Percentiles rank a stretch among this genome's conserved stretches.
Conservation (phyloP, 2,329 filamentous ascomycete genomes). For the Grosmannia huntii region DNA sequence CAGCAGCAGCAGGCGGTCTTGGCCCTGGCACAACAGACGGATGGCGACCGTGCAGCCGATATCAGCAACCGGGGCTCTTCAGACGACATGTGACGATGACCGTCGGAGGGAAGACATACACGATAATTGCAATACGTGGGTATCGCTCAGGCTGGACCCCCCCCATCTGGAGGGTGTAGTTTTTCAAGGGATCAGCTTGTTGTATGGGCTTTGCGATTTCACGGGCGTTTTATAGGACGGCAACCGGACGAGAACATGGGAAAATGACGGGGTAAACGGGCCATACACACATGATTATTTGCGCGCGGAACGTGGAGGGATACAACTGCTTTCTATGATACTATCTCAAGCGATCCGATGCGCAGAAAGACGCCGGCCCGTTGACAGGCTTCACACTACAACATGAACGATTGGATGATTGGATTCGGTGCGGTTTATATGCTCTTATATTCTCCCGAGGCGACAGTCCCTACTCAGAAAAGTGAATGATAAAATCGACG, state of each 20-base stretch:
- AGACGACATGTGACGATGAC: neutral
- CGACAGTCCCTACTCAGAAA: neutral
- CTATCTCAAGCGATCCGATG: neutral
- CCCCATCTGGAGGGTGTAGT: too few relatives aligned
- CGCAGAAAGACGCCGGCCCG: neutral
- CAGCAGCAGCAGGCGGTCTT: neutral
- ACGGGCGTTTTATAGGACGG: neutral
- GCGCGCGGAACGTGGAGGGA: neutral
- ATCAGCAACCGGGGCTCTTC: neutral
- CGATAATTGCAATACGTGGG: neutral
- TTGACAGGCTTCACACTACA: neutral
- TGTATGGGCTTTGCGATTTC: neutral
- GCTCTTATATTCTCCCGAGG: neutral
- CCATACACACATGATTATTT: neutral
- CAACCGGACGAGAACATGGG: neutral
- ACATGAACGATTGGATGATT: neutral
- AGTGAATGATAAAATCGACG: neutral
- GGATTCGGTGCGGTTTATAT: neutral
- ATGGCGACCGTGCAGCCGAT: neutral
- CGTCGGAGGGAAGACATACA: neutral
- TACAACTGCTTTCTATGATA: too few relatives aligned
- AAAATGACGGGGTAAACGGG: neutral
- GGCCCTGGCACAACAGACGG: neutral
- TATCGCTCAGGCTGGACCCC: neutral
- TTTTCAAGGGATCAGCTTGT: neutral